phyloP scores from a whole-genome alignment of 1,284 basidiomycete genomes.

The Phaffia rhodozyma region DNA sequence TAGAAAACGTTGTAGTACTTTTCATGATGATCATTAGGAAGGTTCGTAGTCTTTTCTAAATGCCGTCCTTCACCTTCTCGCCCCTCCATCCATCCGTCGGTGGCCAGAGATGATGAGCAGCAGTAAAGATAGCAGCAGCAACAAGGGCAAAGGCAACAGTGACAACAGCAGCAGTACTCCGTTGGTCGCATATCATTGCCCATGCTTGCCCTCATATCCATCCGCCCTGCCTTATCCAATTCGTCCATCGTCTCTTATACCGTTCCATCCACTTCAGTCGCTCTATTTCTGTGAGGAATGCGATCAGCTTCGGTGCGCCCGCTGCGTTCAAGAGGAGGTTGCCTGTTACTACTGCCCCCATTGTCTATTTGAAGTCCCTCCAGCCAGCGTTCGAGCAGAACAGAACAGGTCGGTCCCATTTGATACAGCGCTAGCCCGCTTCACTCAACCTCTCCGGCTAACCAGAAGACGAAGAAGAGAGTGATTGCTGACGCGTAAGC shows the following conservation, averaged over 20 bases:
- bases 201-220: no score
- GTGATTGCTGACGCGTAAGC: background rate
- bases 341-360: conserved; percentile 96
- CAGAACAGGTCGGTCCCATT: conserved; percentile 60
- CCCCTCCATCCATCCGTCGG: no score
- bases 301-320: conserved; percentile 82
- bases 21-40: no score
- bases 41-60: no score
- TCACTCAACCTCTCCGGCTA: background rate
- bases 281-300: conserved; percentile 99
- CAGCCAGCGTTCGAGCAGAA: conserved; percentile 86
- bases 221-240: conserved; percentile 49
- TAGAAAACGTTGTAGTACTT: no score
- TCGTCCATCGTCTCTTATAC: conserved; percentile 55
- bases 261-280: conserved; percentile 67
- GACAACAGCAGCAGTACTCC: no score
- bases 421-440: background rate
- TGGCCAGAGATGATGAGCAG: no score
- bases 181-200: no score
- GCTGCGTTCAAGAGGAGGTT: conserved; percentile 83
- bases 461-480: no score
- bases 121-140: no score
- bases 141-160: no score
- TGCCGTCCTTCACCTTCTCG: no score
- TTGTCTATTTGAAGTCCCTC: conserved; percentile 97